Evolutionary conservation across 345 rosid genomes (phyloP).

Genomic region (Syzygium aromaticum): DNA sequence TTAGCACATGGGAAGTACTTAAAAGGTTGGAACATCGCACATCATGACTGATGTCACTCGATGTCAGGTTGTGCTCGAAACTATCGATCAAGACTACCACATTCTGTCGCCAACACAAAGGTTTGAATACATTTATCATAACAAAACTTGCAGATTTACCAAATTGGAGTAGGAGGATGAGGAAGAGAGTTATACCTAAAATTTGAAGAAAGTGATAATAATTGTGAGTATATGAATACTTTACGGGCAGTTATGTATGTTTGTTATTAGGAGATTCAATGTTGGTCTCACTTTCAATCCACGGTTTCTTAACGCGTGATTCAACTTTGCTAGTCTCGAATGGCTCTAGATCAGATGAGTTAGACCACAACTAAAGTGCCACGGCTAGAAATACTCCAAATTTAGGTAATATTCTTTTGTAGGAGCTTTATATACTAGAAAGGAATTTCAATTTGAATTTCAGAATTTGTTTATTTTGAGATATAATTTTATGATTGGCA

Average conservation of each 20-base stretch:
- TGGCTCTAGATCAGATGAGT: not conserved
- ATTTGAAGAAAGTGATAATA: not conserved
- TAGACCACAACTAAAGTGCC: not conserved
- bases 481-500: not conserved
- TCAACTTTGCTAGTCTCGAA: not conserved
- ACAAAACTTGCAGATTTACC: accelerated
- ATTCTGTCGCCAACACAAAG: not conserved
- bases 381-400: not conserved
- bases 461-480: not conserved
- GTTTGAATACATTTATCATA: not conserved
- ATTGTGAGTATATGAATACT: not conserved
- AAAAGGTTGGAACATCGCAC: not conserved
- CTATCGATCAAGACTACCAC: not conserved
- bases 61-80: not conserved
- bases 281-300: not conserved
- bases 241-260: accelerated
- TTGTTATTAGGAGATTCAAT: not conserved
- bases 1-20: not conserved
- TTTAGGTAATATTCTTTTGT: not conserved
- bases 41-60: not conserved
- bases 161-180: not conserved
- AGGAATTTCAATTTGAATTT: not conserved
- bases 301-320: not conserved
- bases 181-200: not conserved
- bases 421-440: not conserved